Conservation (phyloP, 2,329 filamentous ascomycete genomes). For the Phyllosticta ampelicida region DNA sequence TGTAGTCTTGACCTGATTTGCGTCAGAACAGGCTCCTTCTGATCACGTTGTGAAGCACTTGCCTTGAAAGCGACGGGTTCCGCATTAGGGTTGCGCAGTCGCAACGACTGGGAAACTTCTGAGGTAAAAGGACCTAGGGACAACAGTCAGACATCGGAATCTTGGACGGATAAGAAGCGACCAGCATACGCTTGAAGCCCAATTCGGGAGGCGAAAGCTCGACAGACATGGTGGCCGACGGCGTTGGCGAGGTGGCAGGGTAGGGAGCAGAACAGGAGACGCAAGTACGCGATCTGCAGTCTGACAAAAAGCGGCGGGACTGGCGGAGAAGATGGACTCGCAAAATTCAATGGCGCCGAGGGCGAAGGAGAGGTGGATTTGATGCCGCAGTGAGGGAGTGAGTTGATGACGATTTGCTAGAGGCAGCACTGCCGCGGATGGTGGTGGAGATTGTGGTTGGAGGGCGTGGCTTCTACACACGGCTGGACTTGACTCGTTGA, state of each 20-base stretch:
- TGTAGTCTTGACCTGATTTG: conserved; percentile 83
- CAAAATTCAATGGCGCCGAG: neutral
- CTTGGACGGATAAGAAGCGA: neutral
- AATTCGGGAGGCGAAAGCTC: conserved; percentile 87
- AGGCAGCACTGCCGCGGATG: neutral
- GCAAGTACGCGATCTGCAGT: conserved; percentile 8
- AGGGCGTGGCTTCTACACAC: neutral
- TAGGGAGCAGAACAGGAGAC: neutral
- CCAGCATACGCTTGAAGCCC: conserved; percentile 72
- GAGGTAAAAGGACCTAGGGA: conserved; percentile 49
- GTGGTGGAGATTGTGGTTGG: neutral
- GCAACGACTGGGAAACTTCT: conserved; percentile 52
- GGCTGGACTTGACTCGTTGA: neutral
- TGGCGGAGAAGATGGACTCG: neutral
- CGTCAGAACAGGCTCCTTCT: conserved; percentile 12
- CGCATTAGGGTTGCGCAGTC: conserved; percentile 46
- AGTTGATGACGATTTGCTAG: neutral
- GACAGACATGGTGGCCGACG: conserved; percentile 63
- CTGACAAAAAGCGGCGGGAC: conserved; percentile 9
- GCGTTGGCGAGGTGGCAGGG: conserved; percentile 8
- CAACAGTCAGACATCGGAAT: neutral
- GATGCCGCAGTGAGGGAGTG: conserved; percentile 10
- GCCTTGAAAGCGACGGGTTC: conserved; percentile 56
- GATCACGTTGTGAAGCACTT: conserved; percentile 16
- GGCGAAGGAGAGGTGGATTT: conserved; percentile 4